A percentile compares a stretch with the other conserved stretches of the same genome.
phyloP scores from a whole-genome alignment of 2,329 filamentous ascomycete genomes.

The Lecanicillium sp. region DNA sequence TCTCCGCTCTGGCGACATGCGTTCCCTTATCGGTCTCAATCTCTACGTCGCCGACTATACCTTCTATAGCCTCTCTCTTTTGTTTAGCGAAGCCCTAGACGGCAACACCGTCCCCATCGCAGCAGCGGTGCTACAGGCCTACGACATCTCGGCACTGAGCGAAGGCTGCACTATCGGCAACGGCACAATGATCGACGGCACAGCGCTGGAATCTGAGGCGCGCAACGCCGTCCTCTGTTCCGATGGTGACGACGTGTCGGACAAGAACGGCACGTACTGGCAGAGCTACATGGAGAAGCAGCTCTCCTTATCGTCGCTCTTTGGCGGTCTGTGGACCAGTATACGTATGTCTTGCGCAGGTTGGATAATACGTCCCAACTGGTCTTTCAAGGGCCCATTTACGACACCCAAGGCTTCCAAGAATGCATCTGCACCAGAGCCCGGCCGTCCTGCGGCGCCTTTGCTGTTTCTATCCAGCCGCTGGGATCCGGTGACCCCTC shows the following conservation, averaged over 20 bases:
- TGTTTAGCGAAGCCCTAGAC: background rate
- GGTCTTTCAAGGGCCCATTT: conserved; percentile 10
- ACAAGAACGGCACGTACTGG: conserved; percentile 22
- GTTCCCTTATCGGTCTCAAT: background rate
- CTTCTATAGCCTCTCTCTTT: background rate
- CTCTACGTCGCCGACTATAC: background rate
- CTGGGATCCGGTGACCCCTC: conserved; percentile 42
- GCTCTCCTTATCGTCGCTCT: conserved; percentile 22
- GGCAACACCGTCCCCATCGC: background rate
- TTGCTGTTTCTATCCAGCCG: conserved; percentile 38
- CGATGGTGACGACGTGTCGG: conserved; percentile 26
- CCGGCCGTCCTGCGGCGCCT: conserved; percentile 33
- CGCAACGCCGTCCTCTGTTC: conserved; percentile 25
- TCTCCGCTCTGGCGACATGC: background rate
- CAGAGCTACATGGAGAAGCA: conserved; percentile 25
- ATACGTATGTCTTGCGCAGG: conserved; percentile 34
- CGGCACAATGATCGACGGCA: background rate
- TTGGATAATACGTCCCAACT: conserved; percentile 20
- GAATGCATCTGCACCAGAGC: conserved; percentile 11
- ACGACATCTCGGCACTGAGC: background rate
- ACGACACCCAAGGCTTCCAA: background rate
- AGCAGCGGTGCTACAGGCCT: accelerated
- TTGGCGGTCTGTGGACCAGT: conserved; percentile 29
- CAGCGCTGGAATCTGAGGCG: background rate
- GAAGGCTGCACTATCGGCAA: background rate